Evolutionary conservation across 805 yeast species (phyloP), one percentile per base, ranked within the genome.

Genomic region (Pichia heedii): DNA sequence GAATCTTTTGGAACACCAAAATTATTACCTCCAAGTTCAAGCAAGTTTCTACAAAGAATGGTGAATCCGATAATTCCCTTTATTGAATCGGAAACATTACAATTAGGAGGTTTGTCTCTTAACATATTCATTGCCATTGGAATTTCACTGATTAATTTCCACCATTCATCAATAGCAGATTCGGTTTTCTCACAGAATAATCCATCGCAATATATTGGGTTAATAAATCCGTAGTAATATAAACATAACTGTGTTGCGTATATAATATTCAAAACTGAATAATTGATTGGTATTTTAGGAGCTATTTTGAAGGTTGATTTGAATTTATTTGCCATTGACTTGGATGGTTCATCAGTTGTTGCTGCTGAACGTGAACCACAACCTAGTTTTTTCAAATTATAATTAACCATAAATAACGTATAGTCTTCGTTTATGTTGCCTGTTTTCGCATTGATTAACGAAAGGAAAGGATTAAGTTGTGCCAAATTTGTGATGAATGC

Each of bases 361-460:
- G 88, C 69, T 0, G 88, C 81, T 0, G 95, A 79, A 46, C 98
- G 69, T 10, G 97, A 94, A 42, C 87, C 83, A 61, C 97, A 90
- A 20, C 80, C 78, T 41, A 88, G 60, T 52, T 85, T 75, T 50
- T 83, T 76, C 53, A 93, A 65, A 61, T 88, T 80, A 43, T 84
- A 79, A 57, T 88, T 89, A 10, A 85, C 77, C 40, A 75, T 73
- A 56, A 85, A 90, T 37, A 66, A 62, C 19, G 68, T 68, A 69
- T 81, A 76, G 12, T 53, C 43, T 3, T 41, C 48, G 2, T 76
- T 67, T 0, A 67, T 62, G 24, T 73, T 62, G 1, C 89, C 89
- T 29, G 68, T 66, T 1, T 81, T 78, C 2, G 89, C 73, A 3
- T 85, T 81, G 22, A 90, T 72, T 41, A 90, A 63, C 47, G 81